These are phyloP conservation scores for Oryza nivara DNA, from an alignment of 176 grass and related monocot genomes.

Conservation along the genomic window DNA sequence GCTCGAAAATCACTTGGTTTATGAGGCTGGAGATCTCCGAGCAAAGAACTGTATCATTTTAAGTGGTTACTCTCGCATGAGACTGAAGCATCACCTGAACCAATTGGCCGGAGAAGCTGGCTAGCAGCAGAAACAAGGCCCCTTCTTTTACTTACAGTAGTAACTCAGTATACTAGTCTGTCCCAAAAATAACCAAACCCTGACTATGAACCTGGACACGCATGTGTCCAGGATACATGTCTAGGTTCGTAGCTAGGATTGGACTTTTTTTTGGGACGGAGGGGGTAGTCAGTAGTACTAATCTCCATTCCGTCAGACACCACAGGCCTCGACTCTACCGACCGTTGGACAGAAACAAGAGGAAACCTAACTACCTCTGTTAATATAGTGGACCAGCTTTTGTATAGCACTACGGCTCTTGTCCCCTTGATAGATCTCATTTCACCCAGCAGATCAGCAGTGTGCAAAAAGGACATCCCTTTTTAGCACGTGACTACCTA, in stretches of 20 bases:
- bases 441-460: background rate
- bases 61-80: too few species aligned
- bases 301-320: too few species aligned
- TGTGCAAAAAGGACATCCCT: background rate
- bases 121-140: background rate
- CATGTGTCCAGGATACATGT: too few species aligned
- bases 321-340: background rate
- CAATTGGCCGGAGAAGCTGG: background rate
- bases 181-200: too few species aligned
- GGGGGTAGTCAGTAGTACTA: too few species aligned
- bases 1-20: background rate
- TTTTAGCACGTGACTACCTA: background rate
- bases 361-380: background rate
- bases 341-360: background rate
- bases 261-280: too few species aligned
- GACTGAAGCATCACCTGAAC: too few species aligned
- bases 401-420: background rate
- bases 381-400: background rate
- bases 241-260: too few species aligned
- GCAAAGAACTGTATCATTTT: background rate
- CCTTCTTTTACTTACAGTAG: too few species aligned
- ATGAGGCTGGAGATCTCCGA: background rate
- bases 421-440: background rate
- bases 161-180: too few species aligned
- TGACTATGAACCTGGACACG: too few species aligned